Evolutionary conservation across 768 basidiomycete genomes (phyloP).

Genomic region (Trametes punicea): DNA sequence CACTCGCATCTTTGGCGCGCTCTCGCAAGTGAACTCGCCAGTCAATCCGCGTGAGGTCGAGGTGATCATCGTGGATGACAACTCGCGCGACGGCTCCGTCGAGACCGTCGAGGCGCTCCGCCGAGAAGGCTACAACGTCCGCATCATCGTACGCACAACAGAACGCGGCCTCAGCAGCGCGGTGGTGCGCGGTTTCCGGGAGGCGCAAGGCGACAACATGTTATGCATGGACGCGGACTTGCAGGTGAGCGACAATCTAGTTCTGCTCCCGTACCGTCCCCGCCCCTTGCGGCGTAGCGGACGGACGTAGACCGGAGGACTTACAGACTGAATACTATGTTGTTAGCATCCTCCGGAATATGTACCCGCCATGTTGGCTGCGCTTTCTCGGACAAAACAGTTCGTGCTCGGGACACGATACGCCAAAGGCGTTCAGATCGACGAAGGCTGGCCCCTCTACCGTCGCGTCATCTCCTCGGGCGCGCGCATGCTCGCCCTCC

Average conservation of each 20-base stretch:
- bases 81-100: conserved; percentile 30
- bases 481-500: conserved; percentile 29
- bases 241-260: conserved; percentile 22
- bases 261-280: neutral
- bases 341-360: conserved; percentile 31
- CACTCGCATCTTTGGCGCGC: conserved; percentile 29
- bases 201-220: conserved; percentile 30
- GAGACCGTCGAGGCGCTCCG: conserved; percentile 27
- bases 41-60: conserved; percentile 25
- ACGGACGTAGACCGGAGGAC: neutral
- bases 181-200: conserved; percentile 30
- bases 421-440: conserved; percentile 27
- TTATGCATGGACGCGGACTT: conserved; percentile 32
- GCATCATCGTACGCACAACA: conserved; percentile 30
- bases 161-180: conserved; percentile 31
- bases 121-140: conserved; percentile 30
- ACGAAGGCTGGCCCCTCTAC: conserved; percentile 32
- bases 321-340: neutral
- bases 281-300: neutral
- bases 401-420: conserved; percentile 32
- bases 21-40: conserved; percentile 27
- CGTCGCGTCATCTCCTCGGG: conserved; percentile 30
- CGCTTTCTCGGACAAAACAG: conserved; percentile 22
- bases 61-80: conserved; percentile 31
- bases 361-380: conserved; percentile 27